These are phyloP conservation scores for Cytospora mali DNA, from an alignment of 2,329 filamentous ascomycete genomes.

Conservation along the genomic window DNA sequence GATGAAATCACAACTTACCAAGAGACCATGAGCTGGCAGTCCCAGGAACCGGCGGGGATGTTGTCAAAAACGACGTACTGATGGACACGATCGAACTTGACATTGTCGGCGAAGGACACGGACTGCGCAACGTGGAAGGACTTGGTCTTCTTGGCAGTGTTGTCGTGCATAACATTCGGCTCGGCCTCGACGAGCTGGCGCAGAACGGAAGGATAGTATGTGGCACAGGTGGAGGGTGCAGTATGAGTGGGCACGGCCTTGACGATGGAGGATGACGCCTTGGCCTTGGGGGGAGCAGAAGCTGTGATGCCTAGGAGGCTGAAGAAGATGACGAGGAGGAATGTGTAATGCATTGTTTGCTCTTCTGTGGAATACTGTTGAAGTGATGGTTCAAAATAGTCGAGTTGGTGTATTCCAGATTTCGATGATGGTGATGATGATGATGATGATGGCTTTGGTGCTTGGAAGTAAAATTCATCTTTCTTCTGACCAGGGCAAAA, in stretches of 20 bases:
- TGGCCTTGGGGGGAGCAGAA: slow-evolving; percentile 14
- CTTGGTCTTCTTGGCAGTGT: slow-evolving; percentile 19
- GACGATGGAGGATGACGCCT: neutral
- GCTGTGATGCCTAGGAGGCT: slow-evolving; percentile 10
- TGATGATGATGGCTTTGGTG: slow-evolving; percentile 3
- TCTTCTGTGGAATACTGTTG: neutral
- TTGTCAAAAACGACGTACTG: slow-evolving; percentile 25
- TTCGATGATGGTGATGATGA: neutral
- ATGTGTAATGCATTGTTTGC: slow-evolving; percentile 19
- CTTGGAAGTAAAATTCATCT: neutral
- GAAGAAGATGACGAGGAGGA: slow-evolving; percentile 7
- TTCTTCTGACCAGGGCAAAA: neutral
- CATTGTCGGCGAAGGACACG: slow-evolving; percentile 22
- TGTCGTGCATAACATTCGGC: slow-evolving; percentile 17
- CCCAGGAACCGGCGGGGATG: slow-evolving; percentile 24
- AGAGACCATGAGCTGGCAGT: slow-evolving; percentile 28
- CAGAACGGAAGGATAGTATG: slow-evolving; percentile 25
- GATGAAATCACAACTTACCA: slow-evolving; percentile 6
- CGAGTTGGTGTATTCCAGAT: neutral
- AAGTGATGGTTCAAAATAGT: neutral
- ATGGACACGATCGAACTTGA: slow-evolving; percentile 28
- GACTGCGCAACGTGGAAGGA: slow-evolving; percentile 26
- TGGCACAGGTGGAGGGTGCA: slow-evolving; percentile 24
- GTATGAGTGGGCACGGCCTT: slow-evolving; percentile 20
- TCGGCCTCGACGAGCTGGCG: slow-evolving; percentile 23